Base-by-base conservation (phyloP, 164 flowering plant genomes). In the Piper betle region DNA sequence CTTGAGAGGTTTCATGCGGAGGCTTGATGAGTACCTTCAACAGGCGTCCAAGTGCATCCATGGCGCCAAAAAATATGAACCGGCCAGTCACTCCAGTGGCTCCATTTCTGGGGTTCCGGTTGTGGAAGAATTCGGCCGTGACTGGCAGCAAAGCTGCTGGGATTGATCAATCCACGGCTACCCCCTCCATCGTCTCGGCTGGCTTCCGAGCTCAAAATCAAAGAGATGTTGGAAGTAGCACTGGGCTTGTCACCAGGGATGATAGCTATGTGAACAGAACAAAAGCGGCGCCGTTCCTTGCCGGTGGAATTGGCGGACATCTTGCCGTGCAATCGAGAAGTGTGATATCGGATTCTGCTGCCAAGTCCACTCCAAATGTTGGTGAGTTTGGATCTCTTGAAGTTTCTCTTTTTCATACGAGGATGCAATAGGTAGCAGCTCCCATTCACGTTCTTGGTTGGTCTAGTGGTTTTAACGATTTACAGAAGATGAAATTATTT, bases 201-300 rank as follows among this genome's bases (percentile, higher is more conserved):
- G 54, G n/a, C 16, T 52, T 59, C 17, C 60, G 25, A 38, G 6
- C 67, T n/a, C n/a, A n/a, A n/a, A n/a, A n/a, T 25, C 63, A 59
- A 41, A 65, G 68, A 66, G 72, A 62, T 13, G n/a, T 42, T 38
- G 17, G 48, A 20, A 69, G 60, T 19, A 69, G 69, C 58, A 39
- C 72, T 4, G 77, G 77, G 61, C 63, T 74, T 68, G 68, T 77
- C 65, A 70, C 77, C 46, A 85, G 76, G 63, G 96, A 88, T 64
- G 96, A 86, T 55, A 82, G 75, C 61, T 88, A 67, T 68, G 61
- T 88, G 53, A 78, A 66, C 71, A 81, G 73, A 68, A 37, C 79
- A 6, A 84, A 82, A n/a, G n/a, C n/a, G 64, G 20, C 79, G 0
- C 20, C 71, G 1, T 77, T 78, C 18, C 68, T 54, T 64, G 55